Percentiles rank a stretch among this genome's conserved stretches.
Conservation (phyloP, 331 rosid species). For the Rhamnella rubrinervis region DNA sequence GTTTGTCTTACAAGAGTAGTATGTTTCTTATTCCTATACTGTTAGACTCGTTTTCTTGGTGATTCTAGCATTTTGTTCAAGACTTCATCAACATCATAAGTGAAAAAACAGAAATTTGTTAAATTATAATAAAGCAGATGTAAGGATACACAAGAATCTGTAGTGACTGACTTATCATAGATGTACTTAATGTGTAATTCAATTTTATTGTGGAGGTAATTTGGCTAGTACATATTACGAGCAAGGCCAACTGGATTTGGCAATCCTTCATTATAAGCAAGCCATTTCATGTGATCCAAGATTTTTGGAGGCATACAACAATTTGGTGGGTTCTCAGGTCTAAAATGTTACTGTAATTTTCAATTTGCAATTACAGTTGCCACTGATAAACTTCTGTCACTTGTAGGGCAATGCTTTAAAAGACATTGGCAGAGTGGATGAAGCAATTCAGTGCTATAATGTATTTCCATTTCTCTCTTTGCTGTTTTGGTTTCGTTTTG, state of each 20-base stretch:
- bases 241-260: slow-evolving; percentile 93
- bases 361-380: not conserved
- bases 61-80: not conserved
- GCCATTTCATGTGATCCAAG: slow-evolving; percentile 87
- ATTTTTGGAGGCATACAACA: slow-evolving; percentile 97
- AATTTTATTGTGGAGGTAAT: slow-evolving; percentile 59
- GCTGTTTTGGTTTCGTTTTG: slow-evolving; percentile 8
- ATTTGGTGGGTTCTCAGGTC: slow-evolving; percentile 65
- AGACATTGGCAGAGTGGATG: slow-evolving; percentile 91
- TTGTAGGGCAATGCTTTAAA: slow-evolving; percentile 90
- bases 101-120: no score
- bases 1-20: no score
- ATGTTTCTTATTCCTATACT: no score
- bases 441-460: slow-evolving; percentile 91
- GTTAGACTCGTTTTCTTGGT: no score
- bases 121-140: no score
- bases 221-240: slow-evolving; percentile 89
- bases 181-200: not conserved
- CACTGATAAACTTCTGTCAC: slow-evolving; percentile 8
- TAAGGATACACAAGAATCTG: no score
- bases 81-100: not conserved
- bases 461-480: slow-evolving; percentile 43
- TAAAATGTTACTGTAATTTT: not conserved
- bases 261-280: slow-evolving; percentile 92
- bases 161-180: no score